Evolutionary conservation across 2,329 filamentous ascomycete species (phyloP).

Genomic region (Fusarium fracticaudum): DNA sequence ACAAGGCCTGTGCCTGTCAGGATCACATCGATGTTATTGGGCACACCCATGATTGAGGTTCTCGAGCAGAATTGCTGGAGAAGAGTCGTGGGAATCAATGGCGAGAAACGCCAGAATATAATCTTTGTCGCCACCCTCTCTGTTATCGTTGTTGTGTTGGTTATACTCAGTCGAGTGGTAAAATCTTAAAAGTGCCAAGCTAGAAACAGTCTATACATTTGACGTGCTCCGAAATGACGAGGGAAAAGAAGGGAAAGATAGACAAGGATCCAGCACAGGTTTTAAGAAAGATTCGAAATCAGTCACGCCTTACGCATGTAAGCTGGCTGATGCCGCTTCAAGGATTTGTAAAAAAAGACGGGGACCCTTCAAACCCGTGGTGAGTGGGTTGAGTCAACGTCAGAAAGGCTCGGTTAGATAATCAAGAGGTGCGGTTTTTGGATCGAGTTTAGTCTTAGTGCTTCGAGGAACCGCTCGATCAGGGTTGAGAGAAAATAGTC

Average conservation of each 20-base stretch:
- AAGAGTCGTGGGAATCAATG: neutral
- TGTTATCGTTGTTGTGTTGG: neutral
- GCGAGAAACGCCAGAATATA: slow-evolving; percentile 15
- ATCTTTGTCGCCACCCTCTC: neutral
- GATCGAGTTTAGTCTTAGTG: neutral
- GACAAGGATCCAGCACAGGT: slow-evolving; percentile 2
- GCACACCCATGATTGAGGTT: slow-evolving; percentile 21
- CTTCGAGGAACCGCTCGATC: slow-evolving; percentile 15
- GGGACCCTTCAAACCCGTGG: slow-evolving; percentile 2
- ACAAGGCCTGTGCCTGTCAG: slow-evolving; percentile 48
- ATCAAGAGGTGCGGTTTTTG: slow-evolving; percentile 1
- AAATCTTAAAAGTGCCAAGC: neutral
- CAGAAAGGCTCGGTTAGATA: slow-evolving; percentile 15
- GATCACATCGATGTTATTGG: slow-evolving; percentile 33
- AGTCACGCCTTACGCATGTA: slow-evolving; percentile 25
- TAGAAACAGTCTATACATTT: neutral
- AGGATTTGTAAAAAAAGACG: slow-evolving; percentile 14
- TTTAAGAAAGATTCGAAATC: slow-evolving; percentile 15
- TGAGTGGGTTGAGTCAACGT: slow-evolving; percentile 29
- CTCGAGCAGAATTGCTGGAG: neutral
- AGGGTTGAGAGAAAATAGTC: neutral
- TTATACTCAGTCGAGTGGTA: neutral
- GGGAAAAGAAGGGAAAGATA: neutral
- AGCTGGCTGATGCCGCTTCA: slow-evolving; percentile 22
- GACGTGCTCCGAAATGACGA: neutral